These are phyloP conservation scores for Debaryomyces hansenii DNA, from an alignment of 805 yeast genomes.

Conservation along the genomic window DNA sequence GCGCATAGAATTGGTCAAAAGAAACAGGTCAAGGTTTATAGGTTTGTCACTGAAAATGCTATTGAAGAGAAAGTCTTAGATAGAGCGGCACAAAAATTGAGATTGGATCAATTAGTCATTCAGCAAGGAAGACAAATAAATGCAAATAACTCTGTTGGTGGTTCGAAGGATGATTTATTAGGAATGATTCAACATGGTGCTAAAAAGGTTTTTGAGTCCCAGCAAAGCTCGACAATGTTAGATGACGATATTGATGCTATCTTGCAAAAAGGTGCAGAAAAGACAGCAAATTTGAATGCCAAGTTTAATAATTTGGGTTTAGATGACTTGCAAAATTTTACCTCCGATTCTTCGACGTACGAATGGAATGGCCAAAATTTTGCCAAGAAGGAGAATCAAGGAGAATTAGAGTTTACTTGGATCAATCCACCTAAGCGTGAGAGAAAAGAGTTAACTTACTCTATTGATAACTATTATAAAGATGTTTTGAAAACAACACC, in stretches of 20 bases:
- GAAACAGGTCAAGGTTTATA: conserved; percentile 88
- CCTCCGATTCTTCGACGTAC: conserved; percentile 85
- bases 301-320: conserved; percentile 84
- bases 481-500: conserved; percentile 54
- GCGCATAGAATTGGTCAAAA: conserved; percentile 98
- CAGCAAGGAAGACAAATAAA: conserved; percentile 78
- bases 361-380: conserved; percentile 95
- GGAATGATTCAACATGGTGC: conserved; percentile 99
- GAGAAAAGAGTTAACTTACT: conserved; percentile 74
- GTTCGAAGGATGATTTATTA: conserved; percentile 77
- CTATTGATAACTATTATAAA: conserved; percentile 73
- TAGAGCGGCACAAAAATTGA: conserved; percentile 89
- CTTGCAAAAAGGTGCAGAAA: conserved; percentile 75
- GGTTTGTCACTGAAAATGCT: conserved; percentile 94
- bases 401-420: conserved; percentile 51
- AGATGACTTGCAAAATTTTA: conserved; percentile 90
- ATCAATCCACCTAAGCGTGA: conserved; percentile 76
- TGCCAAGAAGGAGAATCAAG: conserved; percentile 53
- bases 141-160: conserved; percentile 50
- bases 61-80: conserved; percentile 95
- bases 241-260: conserved; percentile 83
- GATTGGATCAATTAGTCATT: conserved; percentile 91
- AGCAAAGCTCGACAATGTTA: conserved; percentile 25
- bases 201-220: conserved; percentile 71
- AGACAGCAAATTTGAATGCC: conserved; percentile 74